phyloP scores from a whole-genome alignment of 1,139 yeast species.

The Blastobotrys serpentis region DNA sequence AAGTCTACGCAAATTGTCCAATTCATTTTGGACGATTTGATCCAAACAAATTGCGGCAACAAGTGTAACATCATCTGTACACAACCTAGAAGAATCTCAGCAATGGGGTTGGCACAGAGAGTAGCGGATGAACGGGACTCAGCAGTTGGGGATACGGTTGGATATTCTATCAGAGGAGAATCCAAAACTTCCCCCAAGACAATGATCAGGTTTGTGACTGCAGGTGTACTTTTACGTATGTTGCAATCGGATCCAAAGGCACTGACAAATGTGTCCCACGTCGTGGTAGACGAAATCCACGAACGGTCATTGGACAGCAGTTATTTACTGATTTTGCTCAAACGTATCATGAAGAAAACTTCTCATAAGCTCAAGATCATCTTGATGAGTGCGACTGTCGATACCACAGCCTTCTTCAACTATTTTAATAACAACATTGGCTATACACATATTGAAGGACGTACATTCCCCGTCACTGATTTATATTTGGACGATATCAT shows the following conservation, averaged over 20 bases:
- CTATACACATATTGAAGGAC: conserved; percentile 73
- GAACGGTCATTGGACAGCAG: conserved; percentile 93
- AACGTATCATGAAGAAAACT: conserved; percentile 40
- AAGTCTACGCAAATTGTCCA: conserved; percentile 93
- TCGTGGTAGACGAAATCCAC: conserved; percentile 93
- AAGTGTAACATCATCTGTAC: conserved; percentile 72
- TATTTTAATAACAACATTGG: conserved; percentile 52
- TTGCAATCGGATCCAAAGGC: conserved; percentile 51
- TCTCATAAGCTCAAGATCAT: conserved; percentile 58
- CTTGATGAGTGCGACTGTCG: conserved; percentile 94
- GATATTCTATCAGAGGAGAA: conserved; percentile 89
- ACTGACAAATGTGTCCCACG: conserved; percentile 59
- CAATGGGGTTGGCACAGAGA: conserved; percentile 91
- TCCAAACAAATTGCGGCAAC: conserved; percentile 43
- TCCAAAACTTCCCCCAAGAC: conserved; percentile 63
- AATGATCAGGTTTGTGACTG: conserved; percentile 79
- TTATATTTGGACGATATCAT: conserved; percentile 67
- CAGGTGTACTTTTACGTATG: conserved; percentile 88
- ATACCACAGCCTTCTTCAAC: conserved; percentile 60
- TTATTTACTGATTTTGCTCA: conserved; percentile 73
- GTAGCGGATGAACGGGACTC: conserved; percentile 79
- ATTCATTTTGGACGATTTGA: conserved; percentile 66
- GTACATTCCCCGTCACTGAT: conserved; percentile 89
- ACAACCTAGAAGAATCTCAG: conserved; percentile 94
- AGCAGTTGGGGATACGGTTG: conserved; percentile 73